Conservation (phyloP, 192 early-diverging fungal species). For the Thamnidium elegans region DNA sequence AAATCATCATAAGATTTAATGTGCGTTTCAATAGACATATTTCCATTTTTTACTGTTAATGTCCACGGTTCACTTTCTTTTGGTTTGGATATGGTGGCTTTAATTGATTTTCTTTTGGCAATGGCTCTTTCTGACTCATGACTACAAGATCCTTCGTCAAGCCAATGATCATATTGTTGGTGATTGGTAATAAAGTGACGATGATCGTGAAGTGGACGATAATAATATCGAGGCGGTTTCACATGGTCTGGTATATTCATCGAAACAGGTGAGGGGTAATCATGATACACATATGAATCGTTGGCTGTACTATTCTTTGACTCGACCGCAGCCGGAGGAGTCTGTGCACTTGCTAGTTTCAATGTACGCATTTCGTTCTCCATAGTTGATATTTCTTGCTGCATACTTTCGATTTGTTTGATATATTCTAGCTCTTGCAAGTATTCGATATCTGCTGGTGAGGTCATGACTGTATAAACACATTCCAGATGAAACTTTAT, state of each 20-base stretch:
- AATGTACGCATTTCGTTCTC: constrained; percentile 7
- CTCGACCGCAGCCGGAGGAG: neutral
- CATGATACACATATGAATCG: neutral
- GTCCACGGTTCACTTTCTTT: constrained; percentile 1
- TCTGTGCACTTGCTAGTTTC: neutral
- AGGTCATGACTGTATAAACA: neutral
- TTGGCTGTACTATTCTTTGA: neutral
- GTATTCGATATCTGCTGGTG: constrained; percentile 21
- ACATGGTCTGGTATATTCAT: too few species aligned
- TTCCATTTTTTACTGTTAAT: constrained; percentile 6
- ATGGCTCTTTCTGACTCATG: neutral
- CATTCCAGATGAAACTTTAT: neutral
- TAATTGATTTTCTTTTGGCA: neutral
- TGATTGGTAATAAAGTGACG: too few species aligned
- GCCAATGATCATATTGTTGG: too few species aligned
- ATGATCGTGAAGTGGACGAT: too few species aligned
- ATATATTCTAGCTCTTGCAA: neutral
- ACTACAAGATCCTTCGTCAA: too few species aligned
- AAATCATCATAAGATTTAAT: constrained; percentile 11
- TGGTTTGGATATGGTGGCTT: neutral
- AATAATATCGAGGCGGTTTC: neutral
- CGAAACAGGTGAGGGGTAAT: neutral
- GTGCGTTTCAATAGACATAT: neutral
- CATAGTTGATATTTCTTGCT: neutral
- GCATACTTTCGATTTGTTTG: neutral